These are phyloP conservation scores for Rosa multiflora DNA, from an alignment of 306 rosid species.

Conservation along the genomic window DNA sequence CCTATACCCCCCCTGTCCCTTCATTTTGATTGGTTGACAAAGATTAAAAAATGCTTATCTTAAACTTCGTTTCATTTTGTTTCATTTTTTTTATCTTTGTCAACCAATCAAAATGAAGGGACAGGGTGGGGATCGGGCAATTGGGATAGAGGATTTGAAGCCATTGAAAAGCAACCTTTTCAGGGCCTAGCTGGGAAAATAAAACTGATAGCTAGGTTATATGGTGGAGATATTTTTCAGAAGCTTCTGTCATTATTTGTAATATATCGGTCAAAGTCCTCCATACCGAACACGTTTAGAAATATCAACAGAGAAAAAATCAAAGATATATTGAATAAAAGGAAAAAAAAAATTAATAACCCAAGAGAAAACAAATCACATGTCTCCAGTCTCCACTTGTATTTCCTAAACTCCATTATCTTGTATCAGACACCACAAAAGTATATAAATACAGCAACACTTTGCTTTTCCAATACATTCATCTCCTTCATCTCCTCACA, in stretches of 20 bases:
- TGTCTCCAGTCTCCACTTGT: neutral
- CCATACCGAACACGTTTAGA: constrained; percentile 7
- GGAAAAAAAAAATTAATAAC: neutral
- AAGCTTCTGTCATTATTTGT: neutral
- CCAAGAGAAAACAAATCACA: neutral
- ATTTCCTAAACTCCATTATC: neutral
- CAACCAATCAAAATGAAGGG: too few relatives aligned
- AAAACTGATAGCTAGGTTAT: neutral
- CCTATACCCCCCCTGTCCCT: too few relatives aligned
- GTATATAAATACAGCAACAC: neutral
- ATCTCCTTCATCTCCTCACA: neutral
- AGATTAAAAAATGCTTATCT: too few relatives aligned
- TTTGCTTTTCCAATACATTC: neutral
- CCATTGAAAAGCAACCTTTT: neutral
- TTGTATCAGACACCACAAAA: neutral
- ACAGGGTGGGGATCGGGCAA: too few relatives aligned
- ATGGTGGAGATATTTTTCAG: neutral
- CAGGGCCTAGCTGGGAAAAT: neutral
- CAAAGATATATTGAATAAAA: neutral
- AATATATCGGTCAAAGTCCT: constrained; percentile 1
- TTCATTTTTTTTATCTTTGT: too few relatives aligned
- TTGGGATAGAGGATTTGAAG: too few relatives aligned
- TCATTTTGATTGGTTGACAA: too few relatives aligned
- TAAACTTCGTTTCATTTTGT: too few relatives aligned
- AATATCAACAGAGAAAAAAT: neutral